Percentiles rank a stretch among this genome's conserved stretches.
Evolutionary conservation across 306 rosid species (phyloP).

Genomic region (Alnus glutinosa): DNA sequence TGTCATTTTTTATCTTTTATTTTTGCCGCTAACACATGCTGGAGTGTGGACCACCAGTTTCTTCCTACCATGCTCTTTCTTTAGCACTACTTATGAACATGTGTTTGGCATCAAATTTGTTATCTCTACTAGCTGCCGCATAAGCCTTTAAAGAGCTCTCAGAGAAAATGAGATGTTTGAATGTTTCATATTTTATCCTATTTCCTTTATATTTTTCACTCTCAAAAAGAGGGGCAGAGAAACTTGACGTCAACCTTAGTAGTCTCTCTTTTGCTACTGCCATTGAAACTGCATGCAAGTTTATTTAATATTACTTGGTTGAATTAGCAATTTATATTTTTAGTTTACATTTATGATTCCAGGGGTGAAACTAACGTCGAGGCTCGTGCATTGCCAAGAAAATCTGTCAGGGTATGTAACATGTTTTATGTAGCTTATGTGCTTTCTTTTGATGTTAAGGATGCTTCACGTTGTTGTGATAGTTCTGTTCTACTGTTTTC

Average conservation of each 20-base stretch:
- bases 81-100: not conserved
- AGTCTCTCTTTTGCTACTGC: not conserved
- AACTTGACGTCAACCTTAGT: not conserved
- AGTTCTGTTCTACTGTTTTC: not conserved
- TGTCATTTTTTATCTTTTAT: no score
- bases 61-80: not conserved
- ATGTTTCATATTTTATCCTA: not conserved
- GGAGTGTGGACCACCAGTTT: not conserved
- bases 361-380: constrained; percentile 55
- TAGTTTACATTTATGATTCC: constrained; percentile 30
- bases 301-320: not conserved
- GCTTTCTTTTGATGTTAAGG: not conserved
- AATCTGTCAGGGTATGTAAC: constrained; percentile 55
- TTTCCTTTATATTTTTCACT: not conserved
- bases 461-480: not conserved
- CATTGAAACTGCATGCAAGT: not conserved
- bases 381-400: constrained; percentile 43
- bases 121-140: not conserved
- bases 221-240: not conserved
- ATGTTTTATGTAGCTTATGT: not conserved
- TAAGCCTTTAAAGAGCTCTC: not conserved
- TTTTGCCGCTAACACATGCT: not conserved
- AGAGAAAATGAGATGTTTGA: not conserved
- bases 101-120: not conserved
- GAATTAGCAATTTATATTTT: constrained; percentile 15